Evolutionary conservation across 768 basidiomycete genomes (phyloP).

Genomic region (Tylopilus felleus): DNA sequence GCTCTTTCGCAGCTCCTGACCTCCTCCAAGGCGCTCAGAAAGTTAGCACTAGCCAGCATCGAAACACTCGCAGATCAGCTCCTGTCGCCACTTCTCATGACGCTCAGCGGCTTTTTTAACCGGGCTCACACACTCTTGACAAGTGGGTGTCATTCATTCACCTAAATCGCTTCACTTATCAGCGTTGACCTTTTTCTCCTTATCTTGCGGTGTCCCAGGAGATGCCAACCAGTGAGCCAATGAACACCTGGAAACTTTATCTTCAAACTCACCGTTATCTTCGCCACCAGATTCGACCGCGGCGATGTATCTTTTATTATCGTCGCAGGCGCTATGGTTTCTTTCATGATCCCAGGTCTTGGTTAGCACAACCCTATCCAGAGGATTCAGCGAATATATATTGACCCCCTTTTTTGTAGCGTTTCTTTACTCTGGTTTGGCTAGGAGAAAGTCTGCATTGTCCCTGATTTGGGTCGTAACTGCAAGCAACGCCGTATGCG

Average conservation of each 20-base stretch:
- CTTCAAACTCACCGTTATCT: constrained; percentile 5
- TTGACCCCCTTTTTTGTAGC: constrained; percentile 35
- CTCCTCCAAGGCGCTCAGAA: neutral
- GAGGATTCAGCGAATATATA: neutral
- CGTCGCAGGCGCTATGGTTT: constrained; percentile 64
- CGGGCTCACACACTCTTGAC: neutral
- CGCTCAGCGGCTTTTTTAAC: neutral
- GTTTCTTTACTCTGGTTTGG: constrained; percentile 71
- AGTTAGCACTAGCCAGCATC: neutral
- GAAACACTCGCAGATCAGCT: neutral
- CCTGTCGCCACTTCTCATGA: constrained; percentile 7
- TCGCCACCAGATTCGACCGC: constrained; percentile 52
- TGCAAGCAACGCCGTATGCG: constrained; percentile 69
- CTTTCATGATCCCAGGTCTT: constrained; percentile 75
- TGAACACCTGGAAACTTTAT: neutral
- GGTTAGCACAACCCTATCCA: constrained; percentile 36
- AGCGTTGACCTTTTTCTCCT: neutral
- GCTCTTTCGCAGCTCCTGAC: neutral
- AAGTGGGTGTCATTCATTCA: constrained; percentile 12
- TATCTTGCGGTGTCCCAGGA: constrained; percentile 14
- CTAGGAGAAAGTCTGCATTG: constrained; percentile 65
- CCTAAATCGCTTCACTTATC: constrained; percentile 5
- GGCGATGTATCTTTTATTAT: constrained; percentile 74
- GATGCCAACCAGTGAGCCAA: constrained; percentile 29
- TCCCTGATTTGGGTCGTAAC: constrained; percentile 75